Evolutionary conservation across 225 moss, liverwort and hornwort species (phyloP).

Genomic region (Pleurozium schreberi): DNA sequence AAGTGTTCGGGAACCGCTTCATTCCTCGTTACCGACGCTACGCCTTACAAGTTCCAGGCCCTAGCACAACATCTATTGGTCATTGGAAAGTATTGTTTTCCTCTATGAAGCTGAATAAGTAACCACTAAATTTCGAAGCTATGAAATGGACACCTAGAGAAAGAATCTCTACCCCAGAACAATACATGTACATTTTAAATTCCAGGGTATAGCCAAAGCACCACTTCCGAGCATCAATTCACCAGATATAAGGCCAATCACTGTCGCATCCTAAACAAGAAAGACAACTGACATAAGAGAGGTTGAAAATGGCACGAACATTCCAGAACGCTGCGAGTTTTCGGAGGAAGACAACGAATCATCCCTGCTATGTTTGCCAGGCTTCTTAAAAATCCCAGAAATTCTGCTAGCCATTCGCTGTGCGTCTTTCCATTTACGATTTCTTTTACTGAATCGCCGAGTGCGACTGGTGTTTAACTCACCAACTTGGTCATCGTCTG

Average conservation of each 20-base stretch:
- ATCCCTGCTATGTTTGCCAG: constrained; percentile 7
- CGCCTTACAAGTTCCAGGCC: background rate
- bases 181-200: background rate
- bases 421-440: constrained; percentile 34
- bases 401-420: constrained; percentile 32
- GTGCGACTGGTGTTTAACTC: background rate
- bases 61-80: background rate
- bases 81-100: background rate
- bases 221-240: background rate
- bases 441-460: constrained; percentile 11
- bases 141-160: background rate
- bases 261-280: background rate
- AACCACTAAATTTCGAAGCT: background rate
- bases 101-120: background rate
- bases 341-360: constrained; percentile 12
- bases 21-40: background rate
- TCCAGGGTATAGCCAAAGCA: background rate
- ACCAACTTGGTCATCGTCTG: constrained; percentile 32
- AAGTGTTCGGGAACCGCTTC: background rate
- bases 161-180: background rate
- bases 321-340: constrained; percentile 2
- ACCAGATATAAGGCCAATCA: background rate
- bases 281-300: background rate
- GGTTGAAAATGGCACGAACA: constrained; percentile 1
- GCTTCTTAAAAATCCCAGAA: constrained; percentile 45